Evolutionary conservation across 495 filamentous ascomycete genomes (phyloP).

Genomic region (Penicillium subrubescens): DNA sequence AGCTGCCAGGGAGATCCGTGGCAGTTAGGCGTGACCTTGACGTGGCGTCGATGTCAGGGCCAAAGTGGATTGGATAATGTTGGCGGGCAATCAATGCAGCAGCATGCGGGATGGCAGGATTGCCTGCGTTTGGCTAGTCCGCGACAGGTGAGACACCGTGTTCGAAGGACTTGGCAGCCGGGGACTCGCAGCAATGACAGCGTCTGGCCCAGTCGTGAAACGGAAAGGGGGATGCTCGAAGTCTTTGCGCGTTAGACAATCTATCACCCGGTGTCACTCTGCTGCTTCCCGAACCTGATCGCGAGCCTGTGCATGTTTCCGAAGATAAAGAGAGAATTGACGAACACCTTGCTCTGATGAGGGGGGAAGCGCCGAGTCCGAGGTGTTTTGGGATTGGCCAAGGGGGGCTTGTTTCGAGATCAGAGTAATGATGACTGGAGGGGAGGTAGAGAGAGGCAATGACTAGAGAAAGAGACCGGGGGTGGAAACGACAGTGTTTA

Average conservation of each 20-base stretch:
- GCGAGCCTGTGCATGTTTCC: slow-evolving; percentile 15
- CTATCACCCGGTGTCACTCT: slow-evolving; percentile 32
- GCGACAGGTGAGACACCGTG: slow-evolving; percentile 30
- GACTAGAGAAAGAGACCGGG: neutral
- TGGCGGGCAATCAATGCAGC: slow-evolving; percentile 30
- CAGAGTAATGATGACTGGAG: neutral
- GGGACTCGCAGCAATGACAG: slow-evolving; percentile 30
- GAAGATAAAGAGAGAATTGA: neutral
- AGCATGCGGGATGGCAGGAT: slow-evolving; percentile 35
- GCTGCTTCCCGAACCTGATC: slow-evolving; percentile 27
- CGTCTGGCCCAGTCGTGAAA: slow-evolving; percentile 25
- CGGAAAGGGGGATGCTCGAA: slow-evolving; percentile 23
- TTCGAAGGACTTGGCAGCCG: slow-evolving; percentile 27
- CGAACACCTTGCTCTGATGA: neutral
- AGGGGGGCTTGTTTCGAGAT: neutral
- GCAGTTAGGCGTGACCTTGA: slow-evolving; percentile 24
- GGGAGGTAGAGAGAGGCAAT: neutral
- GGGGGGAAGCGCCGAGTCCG: slow-evolving; percentile 23
- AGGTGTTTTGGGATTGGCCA: slow-evolving; percentile 22
- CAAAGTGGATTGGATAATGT: slow-evolving; percentile 24
- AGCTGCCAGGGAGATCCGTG: slow-evolving; percentile 21
- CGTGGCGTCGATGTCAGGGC: slow-evolving; percentile 26
- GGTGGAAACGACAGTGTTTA: slow-evolving; percentile 6
- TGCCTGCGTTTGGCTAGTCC: slow-evolving; percentile 34
- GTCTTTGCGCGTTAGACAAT: slow-evolving; percentile 23